Base-by-base conservation (phyloP, 2,329 filamentous ascomycete species). In the Talaromyces sp. region DNA sequence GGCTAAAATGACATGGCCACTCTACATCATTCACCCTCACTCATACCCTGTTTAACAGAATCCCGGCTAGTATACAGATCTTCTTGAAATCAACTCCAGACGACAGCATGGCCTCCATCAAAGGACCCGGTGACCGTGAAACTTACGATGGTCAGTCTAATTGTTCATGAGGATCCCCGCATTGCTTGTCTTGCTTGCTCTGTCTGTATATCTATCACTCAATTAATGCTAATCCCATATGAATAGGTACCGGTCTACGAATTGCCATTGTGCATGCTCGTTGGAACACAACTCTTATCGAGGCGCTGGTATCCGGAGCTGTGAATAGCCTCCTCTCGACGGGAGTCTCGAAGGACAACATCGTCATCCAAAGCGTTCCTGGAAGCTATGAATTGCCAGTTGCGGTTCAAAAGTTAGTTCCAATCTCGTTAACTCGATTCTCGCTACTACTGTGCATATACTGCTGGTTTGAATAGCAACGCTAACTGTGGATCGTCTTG, bases 181-280 rank as follows among this genome's bases (percentile, higher is more conserved):
- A 48, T 35, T 48, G 45, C 28, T 2, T 8, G 45, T 33, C 28
- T 21, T 35, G 45, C 28, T 48, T 21, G 28, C 45, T 48, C 25
- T 25, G n/a, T 33, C 45, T 19, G 28, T 22, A 52, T 33, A 33
- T 43, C 22, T 33, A 19, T 43, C 3, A 31, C 31, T n/a, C 36
- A 41, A 31, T 54, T 28, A 19, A 45, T 28, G 25, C 48, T 52
- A 22, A 21, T 25, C 4, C 13, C 22, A n/a, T 41, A 39, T 22
- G 5, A 33, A 52, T 19, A 75, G 88, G 89, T 73, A 84, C 84
- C 67, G 80, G 79, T 69, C 84, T 99, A 63, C 90, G 94, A 70
- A 87, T 99, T 71, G 93, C 89, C 71, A 97, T 99, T 71, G 84
- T 99, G 60, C 94, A 97, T 78, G 93, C 93, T 60, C 87, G 94